These are phyloP conservation scores for Fusarium chlamydosporum DNA, from an alignment of 2,329 filamentous ascomycete species.

Conservation along the genomic window DNA sequence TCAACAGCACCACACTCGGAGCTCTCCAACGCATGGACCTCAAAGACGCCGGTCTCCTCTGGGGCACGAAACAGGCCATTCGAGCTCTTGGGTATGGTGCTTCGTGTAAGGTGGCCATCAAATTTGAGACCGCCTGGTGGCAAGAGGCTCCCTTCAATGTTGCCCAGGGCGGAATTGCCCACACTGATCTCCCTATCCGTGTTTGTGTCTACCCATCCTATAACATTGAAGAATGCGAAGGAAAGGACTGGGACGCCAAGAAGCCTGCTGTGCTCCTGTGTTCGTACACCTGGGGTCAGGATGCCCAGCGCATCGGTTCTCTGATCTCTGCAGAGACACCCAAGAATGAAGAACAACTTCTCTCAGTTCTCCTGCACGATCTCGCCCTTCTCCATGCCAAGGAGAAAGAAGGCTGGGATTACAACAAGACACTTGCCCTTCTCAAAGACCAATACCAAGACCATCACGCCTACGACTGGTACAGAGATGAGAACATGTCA, in stretches of 20 bases:
- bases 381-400: constrained; percentile 2
- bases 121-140: constrained; percentile 55
- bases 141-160: constrained; percentile 25
- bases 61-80: constrained; percentile 52
- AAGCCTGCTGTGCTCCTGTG: constrained; percentile 41
- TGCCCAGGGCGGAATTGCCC: constrained; percentile 17
- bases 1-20: constrained; percentile 41
- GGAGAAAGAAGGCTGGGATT: neutral
- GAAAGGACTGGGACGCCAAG: constrained; percentile 1
- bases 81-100: constrained; percentile 52
- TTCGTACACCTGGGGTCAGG: constrained; percentile 44
- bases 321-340: constrained; percentile 23
- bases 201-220: constrained; percentile 55
- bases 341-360: neutral
- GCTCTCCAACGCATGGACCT: constrained; percentile 41
- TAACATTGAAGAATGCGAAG: constrained; percentile 32
- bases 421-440: neutral
- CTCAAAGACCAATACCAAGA: constrained; percentile 27
- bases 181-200: constrained; percentile 52
- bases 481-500: constrained; percentile 43
- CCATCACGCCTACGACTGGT: constrained; percentile 45
- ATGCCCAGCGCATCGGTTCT: constrained; percentile 37
- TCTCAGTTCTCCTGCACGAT: neutral
- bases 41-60: constrained; percentile 48
- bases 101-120: constrained; percentile 52